Base-by-base conservation (phyloP, 352 stramenopile species). In the Pythium brachiatum region DNA sequence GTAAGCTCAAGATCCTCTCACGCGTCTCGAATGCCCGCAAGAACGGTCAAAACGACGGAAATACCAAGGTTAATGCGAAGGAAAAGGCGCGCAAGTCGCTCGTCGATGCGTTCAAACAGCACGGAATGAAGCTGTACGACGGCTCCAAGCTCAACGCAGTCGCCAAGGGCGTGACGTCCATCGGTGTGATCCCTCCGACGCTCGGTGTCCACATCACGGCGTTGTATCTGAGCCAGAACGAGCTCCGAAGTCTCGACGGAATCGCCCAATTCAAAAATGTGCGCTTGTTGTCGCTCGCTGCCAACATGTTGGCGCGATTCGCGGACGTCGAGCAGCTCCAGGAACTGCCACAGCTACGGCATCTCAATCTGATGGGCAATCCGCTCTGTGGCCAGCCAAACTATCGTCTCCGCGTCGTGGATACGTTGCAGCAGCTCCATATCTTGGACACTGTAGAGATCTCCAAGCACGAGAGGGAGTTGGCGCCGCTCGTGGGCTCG, bases 211-310 rank as follows among this genome's bases (percentile, higher is more conserved):
- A 74, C 26, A 73, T 90, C 27, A 83, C 73, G 12, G 74, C 81
- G 36, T 55, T 92, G 41, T 95, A 93, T 59, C 64, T 95, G 61
- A 95, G 86, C 57, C 86, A 93, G 55, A 95, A 95, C 67, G 78
- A 88, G 51, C 64, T 95, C 16, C 12, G 47, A 2, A 62, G 44
- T 0, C 62, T 93, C 7, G 60, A 78, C 2, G 82, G 83, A 0
- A 58, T 90, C 2, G 72, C 89, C 16, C 84, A 95, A 60, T 93
- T 94, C 32, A 44, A 48, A 13, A 39, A 51, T 9, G 67, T 95
- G 26, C 75, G 81, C 0, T 60, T 92, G 20, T 58, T 95, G 20
- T 93, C 83, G 0, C 46, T 93, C 3, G 82, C 80, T 2, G 77
- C 75, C 26, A 95, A 92, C 39, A 53, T 79, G 1, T 46, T 95